Evolutionary conservation across 2,329 filamentous ascomycete species (phyloP).

Genomic region (Zasmidium angulare): DNA sequence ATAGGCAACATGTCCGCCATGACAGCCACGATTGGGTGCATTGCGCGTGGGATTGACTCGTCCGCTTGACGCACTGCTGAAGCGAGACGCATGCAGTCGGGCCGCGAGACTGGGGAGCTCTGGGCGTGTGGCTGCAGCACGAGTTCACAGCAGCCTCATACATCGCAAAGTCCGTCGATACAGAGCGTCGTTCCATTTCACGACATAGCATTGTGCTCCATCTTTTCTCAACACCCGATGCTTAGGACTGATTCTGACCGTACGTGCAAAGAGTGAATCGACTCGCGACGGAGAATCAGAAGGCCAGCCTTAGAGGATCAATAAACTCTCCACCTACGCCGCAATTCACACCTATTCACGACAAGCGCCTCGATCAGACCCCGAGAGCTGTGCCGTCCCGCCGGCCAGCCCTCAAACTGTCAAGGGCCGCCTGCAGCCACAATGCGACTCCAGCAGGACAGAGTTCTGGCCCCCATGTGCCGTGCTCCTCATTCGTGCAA

Average conservation of each 20-base stretch:
- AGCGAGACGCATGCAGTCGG: not conserved
- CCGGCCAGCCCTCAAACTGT: not conserved
- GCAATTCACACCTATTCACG: not conserved
- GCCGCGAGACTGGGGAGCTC: not conserved
- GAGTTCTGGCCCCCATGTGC: not conserved
- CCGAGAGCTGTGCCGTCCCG: not conserved
- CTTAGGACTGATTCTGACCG: not conserved
- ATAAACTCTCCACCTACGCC: not conserved
- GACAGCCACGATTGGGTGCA: not conserved
- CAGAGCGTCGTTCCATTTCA: not conserved
- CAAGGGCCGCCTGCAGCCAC: not conserved
- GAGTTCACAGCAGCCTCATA: not conserved
- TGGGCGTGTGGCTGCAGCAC: not conserved
- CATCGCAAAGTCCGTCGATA: not conserved
- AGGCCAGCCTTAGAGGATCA: slow-evolving; percentile 1
- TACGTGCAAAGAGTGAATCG: not conserved
- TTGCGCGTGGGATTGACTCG: not conserved
- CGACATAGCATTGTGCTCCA: not conserved
- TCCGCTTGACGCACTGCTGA: not conserved
- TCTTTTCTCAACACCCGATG: not conserved
- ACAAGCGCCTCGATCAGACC: not conserved
- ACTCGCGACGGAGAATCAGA: not conserved
- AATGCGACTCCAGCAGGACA: not conserved
- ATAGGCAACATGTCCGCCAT: not conserved
- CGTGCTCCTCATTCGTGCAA: not conserved